phyloP scores from a whole-genome alignment of 345 rosid genomes.

The Salix dunnii region DNA sequence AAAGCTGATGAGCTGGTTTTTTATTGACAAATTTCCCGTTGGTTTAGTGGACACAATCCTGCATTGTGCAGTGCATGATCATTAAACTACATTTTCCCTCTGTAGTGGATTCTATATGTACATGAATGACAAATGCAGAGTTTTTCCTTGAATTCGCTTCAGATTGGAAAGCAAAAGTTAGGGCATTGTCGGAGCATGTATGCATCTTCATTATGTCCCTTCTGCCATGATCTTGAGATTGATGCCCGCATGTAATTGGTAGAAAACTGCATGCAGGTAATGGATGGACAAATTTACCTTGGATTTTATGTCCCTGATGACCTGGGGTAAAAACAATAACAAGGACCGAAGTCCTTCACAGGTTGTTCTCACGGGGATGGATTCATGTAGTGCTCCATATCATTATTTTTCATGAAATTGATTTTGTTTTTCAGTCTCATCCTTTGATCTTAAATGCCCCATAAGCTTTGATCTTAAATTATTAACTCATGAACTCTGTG shows the following conservation, averaged over 20 bases:
- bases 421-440: too few species aligned
- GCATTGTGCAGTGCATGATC: neutral
- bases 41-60: neutral
- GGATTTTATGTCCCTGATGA: neutral
- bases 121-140: neutral
- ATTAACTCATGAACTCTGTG: too few species aligned
- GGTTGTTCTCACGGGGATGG: neutral
- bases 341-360: neutral
- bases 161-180: neutral
- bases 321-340: neutral
- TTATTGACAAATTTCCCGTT: too few species aligned
- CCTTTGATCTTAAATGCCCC: too few species aligned
- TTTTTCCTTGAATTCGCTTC: neutral
- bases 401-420: too few species aligned
- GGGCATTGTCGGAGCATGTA: neutral
- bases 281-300: neutral
- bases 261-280: neutral
- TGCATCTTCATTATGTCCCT: neutral
- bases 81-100: neutral
- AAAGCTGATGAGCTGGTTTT: too few species aligned
- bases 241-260: neutral
- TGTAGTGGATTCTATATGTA: neutral
- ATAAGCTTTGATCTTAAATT: too few species aligned
- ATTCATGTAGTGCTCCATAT: neutral
- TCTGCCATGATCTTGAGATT: too few species aligned